These are phyloP conservation scores for Ophiostoma sp. DNA, from an alignment of 2,329 filamentous ascomycete species.

Conservation along the genomic window DNA sequence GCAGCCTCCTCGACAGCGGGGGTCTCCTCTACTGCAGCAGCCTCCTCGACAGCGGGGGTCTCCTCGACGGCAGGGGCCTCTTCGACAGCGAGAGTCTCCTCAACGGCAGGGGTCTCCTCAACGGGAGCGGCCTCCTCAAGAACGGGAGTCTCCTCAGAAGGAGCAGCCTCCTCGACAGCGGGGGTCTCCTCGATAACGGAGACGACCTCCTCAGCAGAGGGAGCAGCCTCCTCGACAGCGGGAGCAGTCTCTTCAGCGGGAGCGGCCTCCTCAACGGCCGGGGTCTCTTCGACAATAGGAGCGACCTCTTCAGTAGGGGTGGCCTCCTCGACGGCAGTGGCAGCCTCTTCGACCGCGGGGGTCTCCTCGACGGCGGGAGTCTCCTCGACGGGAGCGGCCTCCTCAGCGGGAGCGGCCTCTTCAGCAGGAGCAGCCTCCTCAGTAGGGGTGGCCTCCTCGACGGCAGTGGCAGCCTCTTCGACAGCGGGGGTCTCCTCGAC, in stretches of 20 bases:
- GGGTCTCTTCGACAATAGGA: constrained; percentile 4
- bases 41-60: background rate
- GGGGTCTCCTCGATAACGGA: constrained; percentile 2
- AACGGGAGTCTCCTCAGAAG: constrained; percentile 4
- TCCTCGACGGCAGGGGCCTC: background rate
- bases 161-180: constrained; percentile 8
- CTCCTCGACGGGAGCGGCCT: constrained; percentile 18
- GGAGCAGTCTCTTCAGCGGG: constrained; percentile 1
- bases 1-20: background rate
- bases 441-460: constrained; percentile 18
- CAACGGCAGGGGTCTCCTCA: background rate
- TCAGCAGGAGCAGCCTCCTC: constrained; percentile 9
- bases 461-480: background rate
- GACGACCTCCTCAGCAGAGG: too few species aligned
- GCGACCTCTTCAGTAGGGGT: background rate
- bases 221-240: background rate
- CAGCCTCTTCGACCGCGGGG: constrained; percentile 6
- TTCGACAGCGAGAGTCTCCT: background rate
- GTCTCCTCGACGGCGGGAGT: background rate
- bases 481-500: constrained; percentile 10
- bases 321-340: constrained; percentile 21
- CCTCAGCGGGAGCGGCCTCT: constrained; percentile 19
- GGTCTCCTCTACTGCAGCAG: background rate
- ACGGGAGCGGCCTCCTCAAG: background rate
- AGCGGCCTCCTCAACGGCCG: constrained; percentile 19